Evolutionary conservation across 805 yeast genomes (phyloP).

Genomic region (Vanderwaltozyma yarrowii): DNA sequence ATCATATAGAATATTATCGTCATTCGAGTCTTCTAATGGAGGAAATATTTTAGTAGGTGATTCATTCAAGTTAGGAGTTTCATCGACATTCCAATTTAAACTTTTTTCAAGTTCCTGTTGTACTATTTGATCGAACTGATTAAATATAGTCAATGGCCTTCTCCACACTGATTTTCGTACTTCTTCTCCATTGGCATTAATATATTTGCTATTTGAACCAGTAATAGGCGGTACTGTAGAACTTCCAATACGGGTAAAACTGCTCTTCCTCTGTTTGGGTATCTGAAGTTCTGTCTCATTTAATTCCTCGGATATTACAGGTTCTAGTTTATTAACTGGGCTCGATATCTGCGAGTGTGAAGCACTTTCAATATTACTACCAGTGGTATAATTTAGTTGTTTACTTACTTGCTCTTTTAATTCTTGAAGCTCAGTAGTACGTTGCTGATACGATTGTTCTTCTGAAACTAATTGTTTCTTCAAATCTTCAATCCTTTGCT

Average conservation of each 20-base stretch:
- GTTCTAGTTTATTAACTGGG: background rate
- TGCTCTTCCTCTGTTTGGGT: background rate
- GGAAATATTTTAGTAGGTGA: background rate
- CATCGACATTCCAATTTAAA: constrained; percentile 26
- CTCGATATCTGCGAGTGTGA: background rate
- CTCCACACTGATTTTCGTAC: constrained; percentile 31
- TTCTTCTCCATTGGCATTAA: background rate
- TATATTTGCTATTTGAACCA: background rate
- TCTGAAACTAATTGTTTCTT: constrained; percentile 39
- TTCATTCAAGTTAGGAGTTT: background rate
- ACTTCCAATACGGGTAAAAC: background rate
- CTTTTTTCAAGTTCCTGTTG: constrained; percentile 56
- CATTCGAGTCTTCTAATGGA: constrained; percentile 7
- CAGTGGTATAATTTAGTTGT: constrained; percentile 5
- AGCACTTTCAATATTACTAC: background rate
- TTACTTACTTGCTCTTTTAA: constrained; percentile 28
- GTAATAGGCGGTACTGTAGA: background rate
- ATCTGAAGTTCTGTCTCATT: background rate
- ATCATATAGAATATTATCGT: background rate
- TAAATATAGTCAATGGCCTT: constrained; percentile 51
- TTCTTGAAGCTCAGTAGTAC: constrained; percentile 25
- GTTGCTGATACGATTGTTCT: constrained; percentile 38
- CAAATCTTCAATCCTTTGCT: constrained; percentile 42
- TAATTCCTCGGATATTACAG: too few species aligned
- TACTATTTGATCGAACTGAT: constrained; percentile 56